Percentiles rank a stretch among this genome's conserved stretches.
These are phyloP conservation scores for Brassica cretica DNA, from an alignment of 345 rosid genomes.

Conservation along the genomic window DNA sequence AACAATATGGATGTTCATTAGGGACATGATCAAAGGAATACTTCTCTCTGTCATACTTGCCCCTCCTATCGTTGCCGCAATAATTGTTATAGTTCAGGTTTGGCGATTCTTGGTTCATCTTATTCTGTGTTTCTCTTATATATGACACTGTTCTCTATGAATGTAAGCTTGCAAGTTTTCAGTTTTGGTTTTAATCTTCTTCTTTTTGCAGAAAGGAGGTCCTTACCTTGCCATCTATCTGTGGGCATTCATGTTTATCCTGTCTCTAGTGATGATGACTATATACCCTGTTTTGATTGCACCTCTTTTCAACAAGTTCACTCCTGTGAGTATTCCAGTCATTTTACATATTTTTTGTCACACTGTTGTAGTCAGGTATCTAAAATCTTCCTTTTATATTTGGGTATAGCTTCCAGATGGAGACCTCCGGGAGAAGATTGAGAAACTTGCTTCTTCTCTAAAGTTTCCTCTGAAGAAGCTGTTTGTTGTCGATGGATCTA, in stretches of 20 bases:
- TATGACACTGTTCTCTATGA: not conserved
- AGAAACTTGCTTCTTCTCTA: slow-evolving; percentile 85
- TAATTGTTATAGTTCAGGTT: slow-evolving; percentile 88
- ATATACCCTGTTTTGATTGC: slow-evolving; percentile 88
- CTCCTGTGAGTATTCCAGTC: slow-evolving; percentile 68
- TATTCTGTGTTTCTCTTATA: not conserved
- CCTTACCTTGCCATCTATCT: slow-evolving; percentile 97
- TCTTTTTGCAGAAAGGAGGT: slow-evolving; percentile 86
- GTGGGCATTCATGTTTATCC: slow-evolving; percentile 95
- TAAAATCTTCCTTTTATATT: not conserved
- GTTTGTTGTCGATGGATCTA: slow-evolving; percentile 98
- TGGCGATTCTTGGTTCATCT: not conserved
- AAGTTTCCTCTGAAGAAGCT: slow-evolving; percentile 91
- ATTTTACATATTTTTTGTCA: not conserved
- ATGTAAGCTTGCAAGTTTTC: not conserved
- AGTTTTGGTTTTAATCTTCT: slow-evolving; percentile 16
- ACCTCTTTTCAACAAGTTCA: slow-evolving; percentile 95
- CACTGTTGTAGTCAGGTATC: no score
- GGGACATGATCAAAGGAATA: slow-evolving; percentile 85
- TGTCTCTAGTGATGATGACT: slow-evolving; percentile 97
- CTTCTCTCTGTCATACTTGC: slow-evolving; percentile 70
- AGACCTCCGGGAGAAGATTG: slow-evolving; percentile 74
- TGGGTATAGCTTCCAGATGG: slow-evolving; percentile 86
- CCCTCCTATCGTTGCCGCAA: slow-evolving; percentile 88
- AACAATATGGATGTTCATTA: slow-evolving; percentile 89